Evolutionary conservation across 495 filamentous ascomycete genomes (phyloP).

Genomic region (Copromyces sp.): DNA sequence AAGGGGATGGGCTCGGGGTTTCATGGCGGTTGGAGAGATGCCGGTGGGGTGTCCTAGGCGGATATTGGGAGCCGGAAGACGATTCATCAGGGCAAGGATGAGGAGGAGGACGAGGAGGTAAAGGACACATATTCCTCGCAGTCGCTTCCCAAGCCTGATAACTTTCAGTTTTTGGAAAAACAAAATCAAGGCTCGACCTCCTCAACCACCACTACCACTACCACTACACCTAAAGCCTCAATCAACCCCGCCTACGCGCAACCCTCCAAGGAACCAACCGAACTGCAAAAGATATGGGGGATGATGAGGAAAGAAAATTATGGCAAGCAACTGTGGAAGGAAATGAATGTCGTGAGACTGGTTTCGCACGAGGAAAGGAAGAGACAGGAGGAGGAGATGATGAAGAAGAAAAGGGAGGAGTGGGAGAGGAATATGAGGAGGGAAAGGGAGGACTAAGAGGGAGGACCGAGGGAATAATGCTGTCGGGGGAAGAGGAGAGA

Average conservation of each 20-base stretch:
- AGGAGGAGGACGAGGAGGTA: neutral
- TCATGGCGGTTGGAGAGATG: neutral
- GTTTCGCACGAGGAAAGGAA: neutral
- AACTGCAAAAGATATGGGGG: neutral
- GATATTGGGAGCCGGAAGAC: neutral
- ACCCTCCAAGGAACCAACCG: neutral
- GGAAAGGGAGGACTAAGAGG: too few relatives aligned
- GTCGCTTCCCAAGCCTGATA: too few relatives aligned
- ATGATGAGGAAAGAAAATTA: neutral
- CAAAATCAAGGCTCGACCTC: too few relatives aligned
- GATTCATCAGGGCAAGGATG: neutral
- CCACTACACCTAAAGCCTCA: too few relatives aligned
- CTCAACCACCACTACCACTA: too few relatives aligned
- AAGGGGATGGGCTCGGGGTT: neutral
- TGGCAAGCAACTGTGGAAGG: neutral
- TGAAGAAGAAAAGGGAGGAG: neutral
- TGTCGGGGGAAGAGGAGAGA: too few relatives aligned
- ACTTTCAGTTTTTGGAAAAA: too few relatives aligned
- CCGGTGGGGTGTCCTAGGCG: neutral
- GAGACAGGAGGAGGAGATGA: fast-evolving
- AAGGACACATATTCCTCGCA: too few relatives aligned
- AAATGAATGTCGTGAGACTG: neutral
- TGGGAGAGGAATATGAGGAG: neutral
- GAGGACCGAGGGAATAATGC: too few relatives aligned
- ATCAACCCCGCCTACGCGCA: neutral